Base-by-base conservation (phyloP, 306 rosid genomes). In the Vigna hirtella region DNA sequence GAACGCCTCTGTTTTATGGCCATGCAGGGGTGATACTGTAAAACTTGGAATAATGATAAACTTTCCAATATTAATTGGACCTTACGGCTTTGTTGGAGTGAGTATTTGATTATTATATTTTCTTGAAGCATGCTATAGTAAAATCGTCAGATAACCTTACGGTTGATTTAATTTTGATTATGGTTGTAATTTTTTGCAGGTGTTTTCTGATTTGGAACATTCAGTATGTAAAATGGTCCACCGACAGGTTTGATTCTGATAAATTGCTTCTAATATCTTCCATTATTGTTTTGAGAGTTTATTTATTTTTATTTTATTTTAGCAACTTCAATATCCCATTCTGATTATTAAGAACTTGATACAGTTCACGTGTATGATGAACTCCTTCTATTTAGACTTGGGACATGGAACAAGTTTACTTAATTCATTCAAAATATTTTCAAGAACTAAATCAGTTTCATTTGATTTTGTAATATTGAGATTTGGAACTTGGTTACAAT, bases 161-260 rank as follows among this genome's bases (percentile, higher is more conserved):
- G 22, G 22, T 20, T 20, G 22, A 20, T 20, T 20, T 70, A 32
- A 50, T 49, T 76, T 66, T 55, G 62, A 74, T 78, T 66, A 28
- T 77, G 59, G 69, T 66, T 77, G 6, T 56, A 77, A 76, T 75
- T 86, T 28, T 67, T 30, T 79, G 83, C 93, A 93, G 97, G 96
- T 96, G 76, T 88, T 96, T 48, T 96, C 98, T 51, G 99, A 96
- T 84, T 85, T 93, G 91, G 99, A 96, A 90, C 87, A 96, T 36
- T 91, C 99, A 68, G 96, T 88, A 9, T 93, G 99, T 84, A 92
- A 98, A 82, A 96, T 96, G 98, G 91, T 93, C 80, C 99, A 96
- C 75, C 89, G 84, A 67, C 98, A 96, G 99, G 99, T 96, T 57
- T 69, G 84, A 57, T 76, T 80, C 77, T 38, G 68, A 83, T 79